A percentile compares a stretch with the other conserved stretches of the same genome.
Evolutionary conservation across 2,329 filamentous ascomycete species (phyloP).

Genomic region (Plectosphaerella plurivora): DNA sequence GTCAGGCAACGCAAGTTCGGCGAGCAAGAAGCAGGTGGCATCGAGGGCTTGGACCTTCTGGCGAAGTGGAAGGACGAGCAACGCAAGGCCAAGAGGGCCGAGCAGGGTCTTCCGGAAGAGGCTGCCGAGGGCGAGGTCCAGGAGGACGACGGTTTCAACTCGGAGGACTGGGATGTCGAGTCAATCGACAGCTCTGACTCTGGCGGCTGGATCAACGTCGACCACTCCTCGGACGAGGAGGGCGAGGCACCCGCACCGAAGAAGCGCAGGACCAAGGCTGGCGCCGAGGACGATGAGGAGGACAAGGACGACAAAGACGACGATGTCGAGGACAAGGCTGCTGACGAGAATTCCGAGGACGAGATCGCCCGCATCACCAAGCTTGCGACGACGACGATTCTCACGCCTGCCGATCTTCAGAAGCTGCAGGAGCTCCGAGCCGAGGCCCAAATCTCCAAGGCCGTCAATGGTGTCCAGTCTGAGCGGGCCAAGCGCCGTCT

Average conservation of each 20-base stretch:
- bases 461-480: constrained; percentile 35
- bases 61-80: constrained; percentile 94
- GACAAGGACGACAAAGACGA: constrained; percentile 17
- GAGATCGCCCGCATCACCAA: constrained; percentile 55
- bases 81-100: constrained; percentile 65
- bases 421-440: constrained; percentile 87
- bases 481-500: constrained; percentile 38
- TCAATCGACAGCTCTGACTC: constrained; percentile 63
- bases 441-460: constrained; percentile 65
- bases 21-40: constrained; percentile 73
- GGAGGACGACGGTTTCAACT: constrained; percentile 54
- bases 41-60: constrained; percentile 87
- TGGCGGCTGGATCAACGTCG: constrained; percentile 91
- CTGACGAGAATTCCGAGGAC: constrained; percentile 33
- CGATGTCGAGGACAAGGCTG: constrained; percentile 37
- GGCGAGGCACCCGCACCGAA: constrained; percentile 56
- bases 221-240: constrained; percentile 77
- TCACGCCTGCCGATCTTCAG: constrained; percentile 92
- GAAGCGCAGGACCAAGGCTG: constrained; percentile 29
- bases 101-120: constrained; percentile 62
- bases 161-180: constrained; percentile 57
- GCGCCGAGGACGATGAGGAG: constrained; percentile 13
- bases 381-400: constrained; percentile 86
- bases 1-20: constrained; percentile 75
- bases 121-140: constrained; percentile 57